Conservation (phyloP, 176 grass and related monocot genomes). For the Olyra latifolia region DNA sequence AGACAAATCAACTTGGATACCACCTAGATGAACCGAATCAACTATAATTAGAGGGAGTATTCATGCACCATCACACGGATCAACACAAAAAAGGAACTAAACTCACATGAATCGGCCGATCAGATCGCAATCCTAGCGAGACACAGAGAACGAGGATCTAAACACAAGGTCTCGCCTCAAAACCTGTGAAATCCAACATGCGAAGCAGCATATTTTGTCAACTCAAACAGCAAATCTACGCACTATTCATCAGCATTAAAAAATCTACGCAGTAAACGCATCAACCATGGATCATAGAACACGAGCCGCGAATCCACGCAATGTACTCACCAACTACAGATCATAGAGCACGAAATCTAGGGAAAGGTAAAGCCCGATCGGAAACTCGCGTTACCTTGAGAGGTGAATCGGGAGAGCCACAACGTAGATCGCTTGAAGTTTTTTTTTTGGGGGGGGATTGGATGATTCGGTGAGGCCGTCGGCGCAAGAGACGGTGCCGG, state of each 20-base stretch:
- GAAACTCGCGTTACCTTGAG: too few species aligned
- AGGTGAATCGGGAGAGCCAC: neutral
- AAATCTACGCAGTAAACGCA: too few species aligned
- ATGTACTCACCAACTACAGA: too few species aligned
- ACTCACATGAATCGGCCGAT: too few species aligned
- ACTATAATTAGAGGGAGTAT: neutral
- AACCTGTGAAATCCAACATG: too few species aligned
- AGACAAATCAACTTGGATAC: neutral
- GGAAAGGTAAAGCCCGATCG: neutral
- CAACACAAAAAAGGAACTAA: neutral
- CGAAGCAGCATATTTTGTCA: neutral
- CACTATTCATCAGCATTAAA: too few species aligned
- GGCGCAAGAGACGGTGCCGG: too few species aligned
- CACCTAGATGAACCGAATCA: neutral
- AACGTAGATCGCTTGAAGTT: neutral
- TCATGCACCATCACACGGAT: neutral
- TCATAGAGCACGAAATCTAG: neutral
- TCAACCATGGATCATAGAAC: neutral
- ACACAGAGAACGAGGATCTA: too few species aligned
- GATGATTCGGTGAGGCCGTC: neutral
- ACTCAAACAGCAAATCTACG: neutral
- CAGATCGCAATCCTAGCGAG: neutral
- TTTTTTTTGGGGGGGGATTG: neutral
- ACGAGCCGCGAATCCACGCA: too few species aligned
- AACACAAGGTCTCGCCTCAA: too few species aligned